These are phyloP conservation scores for Nissolia schottii DNA, from an alignment of 306 rosid species.

Conservation along the genomic window DNA sequence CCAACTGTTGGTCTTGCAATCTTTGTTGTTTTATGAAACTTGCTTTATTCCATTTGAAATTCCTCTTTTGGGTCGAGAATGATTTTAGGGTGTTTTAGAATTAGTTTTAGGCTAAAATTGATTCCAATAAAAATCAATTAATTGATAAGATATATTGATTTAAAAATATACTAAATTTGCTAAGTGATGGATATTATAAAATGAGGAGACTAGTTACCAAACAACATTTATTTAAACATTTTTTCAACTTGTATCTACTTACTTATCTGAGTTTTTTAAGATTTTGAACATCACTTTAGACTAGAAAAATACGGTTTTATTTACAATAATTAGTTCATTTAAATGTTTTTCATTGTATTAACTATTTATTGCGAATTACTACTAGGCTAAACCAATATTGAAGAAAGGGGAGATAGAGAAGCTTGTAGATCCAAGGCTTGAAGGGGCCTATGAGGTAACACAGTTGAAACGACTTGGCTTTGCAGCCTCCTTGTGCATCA, in stretches of 20 bases:
- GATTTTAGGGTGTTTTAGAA: too few species aligned
- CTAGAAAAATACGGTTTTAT: not conserved
- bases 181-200: too few species aligned
- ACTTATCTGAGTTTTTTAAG: too few species aligned
- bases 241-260: too few species aligned
- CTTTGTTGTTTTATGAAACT: not conserved
- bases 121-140: too few species aligned
- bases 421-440: conserved; percentile 80
- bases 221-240: too few species aligned
- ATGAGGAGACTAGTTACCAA: too few species aligned
- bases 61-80: not conserved
- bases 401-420: conserved; percentile 63
- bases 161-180: too few species aligned
- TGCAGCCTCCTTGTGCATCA: conserved; percentile 79
- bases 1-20: not conserved
- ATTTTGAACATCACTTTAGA: too few species aligned
- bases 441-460: conserved; percentile 57
- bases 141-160: too few species aligned
- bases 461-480: conserved; percentile 62
- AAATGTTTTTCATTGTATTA: not conserved
- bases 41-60: conserved; percentile 16
- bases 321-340: conserved; percentile 5
- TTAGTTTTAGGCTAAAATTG: too few species aligned
- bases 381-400: conserved; percentile 84
- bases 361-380: not conserved